Conservation (phyloP, 1,284 basidiomycete species). For the Trametes versicolor region DNA sequence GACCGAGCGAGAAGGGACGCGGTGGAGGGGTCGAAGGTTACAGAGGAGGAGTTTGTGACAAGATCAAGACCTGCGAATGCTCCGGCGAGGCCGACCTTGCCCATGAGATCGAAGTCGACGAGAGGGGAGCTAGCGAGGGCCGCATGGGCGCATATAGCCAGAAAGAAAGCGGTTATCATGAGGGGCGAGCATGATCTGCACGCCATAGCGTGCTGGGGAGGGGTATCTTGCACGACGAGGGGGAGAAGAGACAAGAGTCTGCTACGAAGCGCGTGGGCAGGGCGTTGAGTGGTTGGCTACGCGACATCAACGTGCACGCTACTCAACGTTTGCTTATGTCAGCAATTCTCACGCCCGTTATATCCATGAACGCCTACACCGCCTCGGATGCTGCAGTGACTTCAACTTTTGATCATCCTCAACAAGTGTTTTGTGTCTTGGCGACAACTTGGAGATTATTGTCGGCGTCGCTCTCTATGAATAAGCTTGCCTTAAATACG, state of each 20-base stretch:
- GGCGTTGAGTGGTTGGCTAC: constrained; percentile 28
- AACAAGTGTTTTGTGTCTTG: too few relatives aligned
- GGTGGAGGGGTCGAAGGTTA: constrained; percentile 72
- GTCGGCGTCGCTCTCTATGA: too few relatives aligned
- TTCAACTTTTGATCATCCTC: too few relatives aligned
- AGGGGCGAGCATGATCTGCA: constrained; percentile 23
- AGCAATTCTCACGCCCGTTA: constrained; percentile 12
- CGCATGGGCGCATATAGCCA: constrained; percentile 42
- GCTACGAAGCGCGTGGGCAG: constrained; percentile 23
- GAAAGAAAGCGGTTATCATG: constrained; percentile 32
- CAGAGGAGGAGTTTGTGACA: constrained; percentile 64
- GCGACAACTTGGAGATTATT: too few relatives aligned
- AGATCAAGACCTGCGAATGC: constrained; percentile 88
- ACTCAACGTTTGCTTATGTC: constrained; percentile 30
- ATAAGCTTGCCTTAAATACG: too few relatives aligned
- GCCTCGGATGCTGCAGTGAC: too few relatives aligned
- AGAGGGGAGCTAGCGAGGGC: constrained; percentile 73
- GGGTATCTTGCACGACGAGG: constrained; percentile 39
- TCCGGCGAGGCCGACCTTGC: constrained; percentile 87
- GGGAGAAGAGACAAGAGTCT: constrained; percentile 21
- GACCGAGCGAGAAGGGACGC: constrained; percentile 78
- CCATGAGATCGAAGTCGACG: constrained; percentile 93
- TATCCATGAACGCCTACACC: background rate
- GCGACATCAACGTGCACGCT: constrained; percentile 30
- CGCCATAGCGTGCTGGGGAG: constrained; percentile 36